These are phyloP conservation scores for Exophiala sp. DNA, from an alignment of 2,329 filamentous ascomycete genomes.

Conservation along the genomic window DNA sequence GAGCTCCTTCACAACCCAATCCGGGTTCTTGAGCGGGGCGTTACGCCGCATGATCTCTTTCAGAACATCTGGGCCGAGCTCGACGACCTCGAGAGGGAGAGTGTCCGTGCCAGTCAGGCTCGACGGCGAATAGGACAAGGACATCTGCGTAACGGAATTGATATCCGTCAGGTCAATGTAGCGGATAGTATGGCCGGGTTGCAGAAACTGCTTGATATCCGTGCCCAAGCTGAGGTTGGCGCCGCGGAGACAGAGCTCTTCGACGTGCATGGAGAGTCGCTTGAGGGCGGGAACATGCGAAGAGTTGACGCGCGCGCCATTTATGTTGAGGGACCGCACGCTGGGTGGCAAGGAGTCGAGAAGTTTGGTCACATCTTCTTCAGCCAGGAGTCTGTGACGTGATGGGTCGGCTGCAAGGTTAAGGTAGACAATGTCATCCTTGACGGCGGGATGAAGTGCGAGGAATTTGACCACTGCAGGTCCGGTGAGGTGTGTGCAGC, in stretches of 20 bases:
- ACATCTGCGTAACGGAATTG: conserved; percentile 51
- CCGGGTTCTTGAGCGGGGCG: conserved; percentile 47
- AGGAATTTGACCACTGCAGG: conserved; percentile 67
- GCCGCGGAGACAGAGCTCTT: conserved; percentile 71
- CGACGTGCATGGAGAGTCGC: conserved; percentile 66
- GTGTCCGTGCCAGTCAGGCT: conserved; percentile 59
- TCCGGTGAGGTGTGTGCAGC: conserved; percentile 68
- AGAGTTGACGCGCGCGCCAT: conserved; percentile 66
- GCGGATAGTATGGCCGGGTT: conserved; percentile 49
- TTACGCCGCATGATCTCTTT: conserved; percentile 62
- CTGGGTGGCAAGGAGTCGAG: conserved; percentile 64
- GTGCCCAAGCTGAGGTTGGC: conserved; percentile 56
- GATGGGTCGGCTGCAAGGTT: conserved; percentile 70
- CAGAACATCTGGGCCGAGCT: conserved; percentile 67
- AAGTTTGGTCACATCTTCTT: conserved; percentile 61
- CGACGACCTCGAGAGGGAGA: conserved; percentile 70
- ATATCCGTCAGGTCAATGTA: conserved; percentile 77
- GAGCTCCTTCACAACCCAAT: conserved; percentile 67
- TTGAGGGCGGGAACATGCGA: conserved; percentile 63
- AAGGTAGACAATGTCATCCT: conserved; percentile 62
- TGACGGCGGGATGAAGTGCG: conserved; percentile 65
- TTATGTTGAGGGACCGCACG: conserved; percentile 70
- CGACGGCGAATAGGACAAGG: conserved; percentile 57
- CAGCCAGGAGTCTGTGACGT: conserved; percentile 67
- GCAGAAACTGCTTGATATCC: conserved; percentile 64